phyloP scores from a whole-genome alignment of 371 early-diverging fungal species.

The Rozella allomycis region DNA sequence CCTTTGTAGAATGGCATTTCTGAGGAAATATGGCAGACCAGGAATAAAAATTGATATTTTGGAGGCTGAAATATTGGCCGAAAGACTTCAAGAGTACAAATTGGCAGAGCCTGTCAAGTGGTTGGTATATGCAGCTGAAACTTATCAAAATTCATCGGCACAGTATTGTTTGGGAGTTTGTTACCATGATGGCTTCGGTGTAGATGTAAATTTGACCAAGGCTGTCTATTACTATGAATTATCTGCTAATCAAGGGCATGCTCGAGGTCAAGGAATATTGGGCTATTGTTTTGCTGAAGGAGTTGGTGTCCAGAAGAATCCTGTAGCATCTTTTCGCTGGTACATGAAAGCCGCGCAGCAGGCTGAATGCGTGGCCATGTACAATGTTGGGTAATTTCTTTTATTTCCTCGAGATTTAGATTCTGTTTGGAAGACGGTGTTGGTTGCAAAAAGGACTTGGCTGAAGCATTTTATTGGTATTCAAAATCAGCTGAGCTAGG shows the following conservation, averaged over 20 bases:
- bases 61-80: slow-evolving; percentile 41
- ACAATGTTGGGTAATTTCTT: slow-evolving; percentile 50
- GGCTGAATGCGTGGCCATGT: slow-evolving; percentile 39
- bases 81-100: slow-evolving; percentile 14
- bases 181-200: slow-evolving; percentile 50
- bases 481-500: slow-evolving; percentile 47
- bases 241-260: slow-evolving; percentile 50
- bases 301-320: slow-evolving; percentile 42
- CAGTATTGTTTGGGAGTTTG: slow-evolving; percentile 46
- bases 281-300: slow-evolving; percentile 81
- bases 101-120: slow-evolving; percentile 23
- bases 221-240: slow-evolving; percentile 44
- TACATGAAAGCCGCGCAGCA: slow-evolving; percentile 31
- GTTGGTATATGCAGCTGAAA: slow-evolving; percentile 30
- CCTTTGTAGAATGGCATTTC: slow-evolving; percentile 36
- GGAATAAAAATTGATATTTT: slow-evolving; percentile 40
- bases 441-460: slow-evolving; percentile 37
- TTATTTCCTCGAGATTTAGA: too few relatives aligned
- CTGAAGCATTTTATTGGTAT: slow-evolving; percentile 63
- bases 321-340: slow-evolving; percentile 42
- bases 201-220: slow-evolving; percentile 28
- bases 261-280: slow-evolving; percentile 55
- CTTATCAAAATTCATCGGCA: slow-evolving; percentile 30
- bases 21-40: slow-evolving; percentile 52
- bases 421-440: slow-evolving; percentile 67